phyloP scores from a whole-genome alignment of 331 rosid genomes.

The Saraca asoca region DNA sequence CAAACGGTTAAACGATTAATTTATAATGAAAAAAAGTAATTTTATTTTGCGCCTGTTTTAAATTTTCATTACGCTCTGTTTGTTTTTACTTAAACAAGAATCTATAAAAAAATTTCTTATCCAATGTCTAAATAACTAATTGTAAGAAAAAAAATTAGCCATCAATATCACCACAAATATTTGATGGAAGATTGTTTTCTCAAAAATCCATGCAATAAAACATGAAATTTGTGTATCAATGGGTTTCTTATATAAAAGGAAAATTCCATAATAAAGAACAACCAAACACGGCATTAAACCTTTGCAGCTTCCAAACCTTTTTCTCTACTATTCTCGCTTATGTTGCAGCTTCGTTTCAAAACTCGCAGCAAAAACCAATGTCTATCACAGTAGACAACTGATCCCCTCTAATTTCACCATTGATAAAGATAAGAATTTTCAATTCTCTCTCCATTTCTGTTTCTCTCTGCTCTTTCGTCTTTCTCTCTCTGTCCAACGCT shows the following conservation, averaged over 20 bases:
- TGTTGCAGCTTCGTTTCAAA: neutral
- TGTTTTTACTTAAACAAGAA: neutral
- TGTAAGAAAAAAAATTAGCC: neutral
- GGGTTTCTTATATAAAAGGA: neutral
- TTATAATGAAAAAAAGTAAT: neutral
- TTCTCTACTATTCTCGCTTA: no score
- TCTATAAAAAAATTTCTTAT: neutral
- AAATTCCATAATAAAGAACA: neutral
- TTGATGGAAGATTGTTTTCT: no score
- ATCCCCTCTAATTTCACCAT: conserved; percentile 20
- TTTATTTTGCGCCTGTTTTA: neutral
- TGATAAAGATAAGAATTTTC: neutral
- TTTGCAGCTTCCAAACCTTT: neutral
- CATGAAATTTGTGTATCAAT: neutral
- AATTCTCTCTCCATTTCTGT: neutral
- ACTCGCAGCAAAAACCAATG: neutral
- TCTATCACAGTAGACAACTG: conserved; percentile 22
- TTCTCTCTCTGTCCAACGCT: conserved; percentile 19
- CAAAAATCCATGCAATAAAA: neutral
- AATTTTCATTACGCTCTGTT: neutral
- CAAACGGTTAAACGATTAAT: neutral
- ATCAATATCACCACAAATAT: no score
- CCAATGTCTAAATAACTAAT: neutral
- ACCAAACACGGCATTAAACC: conserved; percentile 21
- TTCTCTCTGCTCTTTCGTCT: neutral